Base-by-base conservation (phyloP, 345 rosid genomes). In the Brassica juncea region DNA sequence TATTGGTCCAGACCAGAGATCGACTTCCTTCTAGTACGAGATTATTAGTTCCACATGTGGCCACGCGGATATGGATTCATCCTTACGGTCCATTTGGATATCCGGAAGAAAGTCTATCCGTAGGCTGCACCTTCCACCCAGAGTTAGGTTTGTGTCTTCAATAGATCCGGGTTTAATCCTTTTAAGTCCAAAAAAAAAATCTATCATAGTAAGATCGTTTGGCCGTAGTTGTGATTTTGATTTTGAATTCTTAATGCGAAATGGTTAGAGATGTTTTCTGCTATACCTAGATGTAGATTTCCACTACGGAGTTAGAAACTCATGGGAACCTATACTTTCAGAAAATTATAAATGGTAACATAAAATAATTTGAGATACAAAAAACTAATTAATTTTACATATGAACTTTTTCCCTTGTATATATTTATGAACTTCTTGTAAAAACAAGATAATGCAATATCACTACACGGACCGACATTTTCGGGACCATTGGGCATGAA, bases 381-480 rank as follows among this genome's bases (percentile, higher is more conserved):
- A 11, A 62, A 61, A 58, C 19, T 7, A 74, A 31, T 52, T 52
- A 31, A 34, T 62, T 52, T n/a, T 39, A n/a, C 54, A 63, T 35
- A 58, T n/a, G 35, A 68, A 44, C 11, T 19, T 60, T 31, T 47
- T 27, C 39, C 2, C 30, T 5, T 14, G 8, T 23, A 75, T 32
- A 10, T 35, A n/a, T 0, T 11, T 58, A 9, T 23, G 6, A 58
- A 58, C 14, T 23, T 21, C 30, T 58, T 28, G 35, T 34, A 76
- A 30, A 34, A 16, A 32, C 49, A 59, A 9, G 39, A 58, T 9
- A 71, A 21, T 42, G 16, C 77, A 72, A 21, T 72, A 16, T 66
- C 77, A 66, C 23, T 71, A 65, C 39, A 72, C 8, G 57, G 82
- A 47, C 74, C 65, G 73, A 64, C 74, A 79, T 73, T 25, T 6